A percentile compares a stretch with the other conserved stretches of the same genome.
phyloP scores from a whole-genome alignment of 352 stramenopile genomes.

The Pythium myriotylum region DNA sequence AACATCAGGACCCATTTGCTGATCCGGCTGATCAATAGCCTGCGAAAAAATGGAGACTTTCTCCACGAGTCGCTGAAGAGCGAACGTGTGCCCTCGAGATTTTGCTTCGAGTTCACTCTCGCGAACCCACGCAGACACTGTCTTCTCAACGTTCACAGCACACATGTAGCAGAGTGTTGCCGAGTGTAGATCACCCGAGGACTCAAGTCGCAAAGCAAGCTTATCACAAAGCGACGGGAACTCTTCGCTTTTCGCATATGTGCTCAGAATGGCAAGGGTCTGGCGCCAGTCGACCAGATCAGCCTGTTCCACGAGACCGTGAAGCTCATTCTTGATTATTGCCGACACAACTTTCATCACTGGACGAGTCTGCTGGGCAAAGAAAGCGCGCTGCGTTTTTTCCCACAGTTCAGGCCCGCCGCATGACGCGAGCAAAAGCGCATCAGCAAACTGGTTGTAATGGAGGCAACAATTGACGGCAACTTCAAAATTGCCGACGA shows the following conservation, averaged over 20 bases:
- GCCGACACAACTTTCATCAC: conserved; percentile 96
- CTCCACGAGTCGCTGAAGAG: conserved; percentile 96
- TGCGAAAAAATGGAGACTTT: conserved; percentile 95
- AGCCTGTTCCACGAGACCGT: conserved; percentile 81
- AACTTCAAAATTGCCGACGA: conserved; percentile 98
- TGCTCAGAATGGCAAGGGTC: conserved; percentile 97
- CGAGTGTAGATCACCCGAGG: conserved; percentile 85
- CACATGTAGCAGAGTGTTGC: conserved; percentile 98
- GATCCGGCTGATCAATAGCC: conserved; percentile 80
- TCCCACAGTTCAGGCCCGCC: conserved; percentile 95
- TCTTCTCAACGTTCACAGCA: conserved; percentile 91
- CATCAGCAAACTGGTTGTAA: conserved; percentile 96
- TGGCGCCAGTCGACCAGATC: conserved; percentile 96
- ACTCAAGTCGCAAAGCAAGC: conserved; percentile 92
- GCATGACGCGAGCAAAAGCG: conserved; percentile 92
- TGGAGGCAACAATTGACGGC: conserved; percentile 97
- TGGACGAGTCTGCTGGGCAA: conserved; percentile 88
- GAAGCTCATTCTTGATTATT: conserved; percentile 95
- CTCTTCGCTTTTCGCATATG: conserved; percentile 97
- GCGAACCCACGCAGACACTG: conserved; percentile 89
- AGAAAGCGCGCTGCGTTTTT: conserved; percentile 95
- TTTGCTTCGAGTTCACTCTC: conserved; percentile 82
- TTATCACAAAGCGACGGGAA: conserved; percentile 95
- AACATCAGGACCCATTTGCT: conserved; percentile 88
- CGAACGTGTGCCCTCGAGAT: conserved; percentile 68